Evolutionary conservation across 345 rosid genomes (phyloP).

Genomic region (Citrus unshiu): DNA sequence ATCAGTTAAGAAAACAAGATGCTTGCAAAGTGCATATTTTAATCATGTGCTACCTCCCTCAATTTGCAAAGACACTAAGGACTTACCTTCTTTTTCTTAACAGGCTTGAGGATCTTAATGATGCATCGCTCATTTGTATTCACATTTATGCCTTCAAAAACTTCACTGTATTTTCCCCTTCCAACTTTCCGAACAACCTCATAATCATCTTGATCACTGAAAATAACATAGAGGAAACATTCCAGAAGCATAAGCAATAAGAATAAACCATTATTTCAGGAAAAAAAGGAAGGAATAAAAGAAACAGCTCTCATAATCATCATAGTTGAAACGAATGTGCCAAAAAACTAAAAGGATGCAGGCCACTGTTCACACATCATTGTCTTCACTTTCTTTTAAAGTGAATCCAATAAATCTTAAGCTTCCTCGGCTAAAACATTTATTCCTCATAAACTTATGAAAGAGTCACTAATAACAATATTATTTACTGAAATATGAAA

Average conservation of each 20-base stretch:
- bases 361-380: background rate
- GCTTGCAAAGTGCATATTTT: background rate
- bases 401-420: background rate
- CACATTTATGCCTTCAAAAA: conserved; percentile 75
- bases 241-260: background rate
- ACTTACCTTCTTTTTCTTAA: conserved; percentile 80
- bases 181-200: conserved; percentile 89
- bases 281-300: background rate
- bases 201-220: conserved; percentile 84
- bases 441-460: background rate
- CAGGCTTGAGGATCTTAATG: conserved; percentile 87
- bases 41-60: background rate
- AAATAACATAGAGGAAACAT: conserved; percentile 7
- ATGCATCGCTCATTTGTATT: conserved; percentile 64
- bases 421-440: background rate
- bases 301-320: background rate
- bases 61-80: background rate
- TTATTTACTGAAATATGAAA: background rate
- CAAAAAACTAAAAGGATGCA: background rate
- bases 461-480: background rate
- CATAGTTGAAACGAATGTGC: background rate
- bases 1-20: background rate
- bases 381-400: background rate
- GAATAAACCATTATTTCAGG: background rate
- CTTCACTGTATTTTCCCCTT: conserved; percentile 83